Conservation (phyloP, 148 eudicot species). For the Euryodendron excelsum region DNA sequence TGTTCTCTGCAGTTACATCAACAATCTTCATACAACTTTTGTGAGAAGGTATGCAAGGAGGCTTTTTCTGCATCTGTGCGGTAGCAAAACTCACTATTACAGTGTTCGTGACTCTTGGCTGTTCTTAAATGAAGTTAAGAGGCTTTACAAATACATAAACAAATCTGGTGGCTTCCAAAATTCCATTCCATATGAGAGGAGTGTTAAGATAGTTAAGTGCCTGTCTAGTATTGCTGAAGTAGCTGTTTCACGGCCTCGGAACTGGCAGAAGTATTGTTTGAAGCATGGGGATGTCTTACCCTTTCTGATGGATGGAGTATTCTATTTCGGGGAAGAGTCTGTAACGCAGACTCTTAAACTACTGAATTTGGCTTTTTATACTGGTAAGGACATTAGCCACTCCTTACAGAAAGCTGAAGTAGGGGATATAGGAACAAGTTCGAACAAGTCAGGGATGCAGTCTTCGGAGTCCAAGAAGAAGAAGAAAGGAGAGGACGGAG, state of each 20-base stretch:
- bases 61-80: constrained; percentile 95
- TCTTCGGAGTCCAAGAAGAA: constrained; percentile 83
- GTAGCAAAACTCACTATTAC: constrained; percentile 97
- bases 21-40: constrained; percentile 79
- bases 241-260: constrained; percentile 94
- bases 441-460: constrained; percentile 60
- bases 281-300: constrained; percentile 82
- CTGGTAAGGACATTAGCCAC: constrained; percentile 72
- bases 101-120: constrained; percentile 97
- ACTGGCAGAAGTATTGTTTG: constrained; percentile 98
- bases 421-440: constrained; percentile 60
- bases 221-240: constrained; percentile 91
- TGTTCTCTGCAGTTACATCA: constrained; percentile 96
- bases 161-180: constrained; percentile 90
- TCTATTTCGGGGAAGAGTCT: constrained; percentile 91
- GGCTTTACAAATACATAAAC: constrained; percentile 73
- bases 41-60: constrained; percentile 95
- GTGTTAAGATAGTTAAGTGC: constrained; percentile 91
- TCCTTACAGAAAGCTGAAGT: constrained; percentile 60
- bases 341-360: constrained; percentile 85
- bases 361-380: constrained; percentile 76
- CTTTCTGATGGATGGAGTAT: constrained; percentile 77
- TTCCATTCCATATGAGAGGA: constrained; percentile 83
- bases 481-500: constrained; percentile 92
- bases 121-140: constrained; percentile 87